phyloP scores from a whole-genome alignment of 2,329 filamentous ascomycete species.

The Trichoderma atrobrunneum region DNA sequence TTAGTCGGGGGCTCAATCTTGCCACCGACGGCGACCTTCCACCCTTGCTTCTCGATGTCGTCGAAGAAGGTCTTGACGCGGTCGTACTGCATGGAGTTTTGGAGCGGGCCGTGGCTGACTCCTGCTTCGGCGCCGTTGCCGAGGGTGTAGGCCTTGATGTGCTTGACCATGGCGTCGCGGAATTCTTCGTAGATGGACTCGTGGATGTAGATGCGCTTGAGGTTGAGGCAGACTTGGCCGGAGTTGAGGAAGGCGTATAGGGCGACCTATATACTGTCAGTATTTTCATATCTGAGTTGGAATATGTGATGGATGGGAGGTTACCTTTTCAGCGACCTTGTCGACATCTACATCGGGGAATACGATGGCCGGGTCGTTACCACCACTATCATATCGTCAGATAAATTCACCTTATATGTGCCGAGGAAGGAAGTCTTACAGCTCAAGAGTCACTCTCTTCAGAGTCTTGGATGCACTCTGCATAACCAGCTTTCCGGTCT shows the following conservation, averaged over 20 bases:
- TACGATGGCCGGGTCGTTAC: conserved; percentile 57
- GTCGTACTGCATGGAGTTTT: conserved; percentile 57
- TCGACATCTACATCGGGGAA: conserved; percentile 50
- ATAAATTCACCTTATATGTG: fast-evolving
- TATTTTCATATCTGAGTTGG: conserved; percentile 19
- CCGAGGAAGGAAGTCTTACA: conserved; percentile 28
- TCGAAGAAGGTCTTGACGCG: conserved; percentile 26
- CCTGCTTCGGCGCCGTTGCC: conserved; percentile 43
- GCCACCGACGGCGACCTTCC: conserved; percentile 31
- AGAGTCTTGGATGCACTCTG: conserved; percentile 63
- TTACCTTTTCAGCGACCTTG: conserved; percentile 16
- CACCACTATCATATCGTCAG: conserved; percentile 39
- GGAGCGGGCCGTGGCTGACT: conserved; percentile 51
- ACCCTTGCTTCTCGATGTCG: conserved; percentile 34
- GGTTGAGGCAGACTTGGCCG: conserved; percentile 58
- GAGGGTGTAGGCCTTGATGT: conserved; percentile 36
- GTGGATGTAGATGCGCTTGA: conserved; percentile 57
- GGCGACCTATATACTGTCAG: conserved; percentile 28
- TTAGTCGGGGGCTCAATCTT: conserved; percentile 53
- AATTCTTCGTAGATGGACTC: conserved; percentile 56
- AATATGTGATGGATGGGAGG: background rate
- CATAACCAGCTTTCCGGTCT: conserved; percentile 70
- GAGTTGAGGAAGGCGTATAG: conserved; percentile 50
- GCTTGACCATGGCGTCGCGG: conserved; percentile 44
- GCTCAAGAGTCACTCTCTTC: conserved; percentile 65